A percentile compares a stretch with the other conserved stretches of the same genome.
phyloP scores from a whole-genome alignment of 345 rosid genomes.

The Ceriops tagal region DNA sequence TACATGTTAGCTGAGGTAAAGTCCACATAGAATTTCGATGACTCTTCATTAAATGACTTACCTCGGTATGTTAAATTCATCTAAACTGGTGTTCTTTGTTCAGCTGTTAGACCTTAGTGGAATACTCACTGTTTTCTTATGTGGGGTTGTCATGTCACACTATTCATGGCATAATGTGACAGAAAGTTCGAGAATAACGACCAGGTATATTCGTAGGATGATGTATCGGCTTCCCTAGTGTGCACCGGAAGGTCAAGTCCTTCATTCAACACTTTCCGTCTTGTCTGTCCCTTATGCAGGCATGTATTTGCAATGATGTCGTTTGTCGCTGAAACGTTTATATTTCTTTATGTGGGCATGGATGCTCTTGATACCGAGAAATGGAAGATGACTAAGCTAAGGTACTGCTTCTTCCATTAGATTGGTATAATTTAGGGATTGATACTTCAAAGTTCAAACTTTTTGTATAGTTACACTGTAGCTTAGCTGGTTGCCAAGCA shows the following conservation, averaged over 20 bases:
- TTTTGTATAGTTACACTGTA: background rate
- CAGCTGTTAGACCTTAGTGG: slow-evolving; percentile 79
- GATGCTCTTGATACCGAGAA: slow-evolving; percentile 84
- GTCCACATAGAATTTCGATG: background rate
- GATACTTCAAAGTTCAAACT: background rate
- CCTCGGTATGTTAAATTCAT: background rate
- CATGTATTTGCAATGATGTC: slow-evolving; percentile 87
- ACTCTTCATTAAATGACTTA: background rate
- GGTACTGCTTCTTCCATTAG: slow-evolving; percentile 32
- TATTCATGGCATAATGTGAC: slow-evolving; percentile 42
- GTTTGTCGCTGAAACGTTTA: slow-evolving; percentile 78
- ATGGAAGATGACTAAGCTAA: slow-evolving; percentile 68
- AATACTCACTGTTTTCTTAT: slow-evolving; percentile 74
- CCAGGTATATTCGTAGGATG: slow-evolving; percentile 42
- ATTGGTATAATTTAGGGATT: background rate
- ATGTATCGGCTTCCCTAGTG: too few relatives aligned
- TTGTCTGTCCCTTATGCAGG: slow-evolving; percentile 34
- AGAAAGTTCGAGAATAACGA: slow-evolving; percentile 49
- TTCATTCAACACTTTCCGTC: too few relatives aligned
- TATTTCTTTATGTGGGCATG: slow-evolving; percentile 89
- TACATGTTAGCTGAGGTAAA: slow-evolving; percentile 84
- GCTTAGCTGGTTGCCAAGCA: background rate
- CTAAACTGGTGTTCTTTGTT: slow-evolving; percentile 13
- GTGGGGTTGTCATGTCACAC: slow-evolving; percentile 73
- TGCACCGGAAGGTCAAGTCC: too few relatives aligned